Evolutionary conservation across 208 protist species (phyloP).

Genomic region (Leishmania lainsoni): DNA sequence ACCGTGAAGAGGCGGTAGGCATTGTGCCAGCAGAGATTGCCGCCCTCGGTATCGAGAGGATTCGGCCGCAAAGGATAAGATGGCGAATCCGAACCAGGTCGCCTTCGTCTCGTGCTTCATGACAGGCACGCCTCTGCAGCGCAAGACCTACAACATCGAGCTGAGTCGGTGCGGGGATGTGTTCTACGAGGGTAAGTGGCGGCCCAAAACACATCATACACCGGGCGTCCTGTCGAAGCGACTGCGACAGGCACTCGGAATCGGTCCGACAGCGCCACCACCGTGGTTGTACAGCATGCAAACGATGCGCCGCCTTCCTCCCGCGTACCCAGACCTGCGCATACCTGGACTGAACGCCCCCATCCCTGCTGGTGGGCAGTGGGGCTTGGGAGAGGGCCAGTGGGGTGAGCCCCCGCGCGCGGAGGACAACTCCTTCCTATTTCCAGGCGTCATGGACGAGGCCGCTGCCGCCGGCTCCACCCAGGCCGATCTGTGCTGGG

Average conservation of each 20-base stretch:
- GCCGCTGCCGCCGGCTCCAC: slow-evolving; percentile 29
- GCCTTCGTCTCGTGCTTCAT: slow-evolving; percentile 98
- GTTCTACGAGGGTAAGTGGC: slow-evolving; percentile 98
- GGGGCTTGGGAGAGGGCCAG: slow-evolving; percentile 93
- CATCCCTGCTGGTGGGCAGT: slow-evolving; percentile 96
- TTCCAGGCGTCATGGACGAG: slow-evolving; percentile 88
- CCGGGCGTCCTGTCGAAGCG: slow-evolving; percentile 90
- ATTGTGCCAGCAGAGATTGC: slow-evolving; percentile 96
- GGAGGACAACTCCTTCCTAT: slow-evolving; percentile 80
- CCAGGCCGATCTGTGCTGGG: slow-evolving; percentile 35
- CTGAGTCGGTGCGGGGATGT: slow-evolving; percentile 95
- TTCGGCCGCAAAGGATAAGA: slow-evolving; percentile 97
- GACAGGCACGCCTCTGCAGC: slow-evolving; percentile 95
- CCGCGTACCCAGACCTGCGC: slow-evolving; percentile 97
- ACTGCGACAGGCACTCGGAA: slow-evolving; percentile 97
- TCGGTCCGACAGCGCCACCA: slow-evolving; percentile 92
- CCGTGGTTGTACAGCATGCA: slow-evolving; percentile 99
- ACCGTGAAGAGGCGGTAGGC: slow-evolving; percentile 93
- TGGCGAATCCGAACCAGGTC: slow-evolving; percentile 96
- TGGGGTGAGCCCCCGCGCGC: slow-evolving; percentile 97
- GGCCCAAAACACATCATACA: slow-evolving; percentile 71
- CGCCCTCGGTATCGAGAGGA: slow-evolving; percentile 94
- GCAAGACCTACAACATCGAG: slow-evolving; percentile 77
- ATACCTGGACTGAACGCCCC: slow-evolving; percentile 99
- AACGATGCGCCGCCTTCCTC: slow-evolving; percentile 97